These are phyloP conservation scores for Candida chilensis DNA, from an alignment of 805 yeast genomes.

Conservation along the genomic window DNA sequence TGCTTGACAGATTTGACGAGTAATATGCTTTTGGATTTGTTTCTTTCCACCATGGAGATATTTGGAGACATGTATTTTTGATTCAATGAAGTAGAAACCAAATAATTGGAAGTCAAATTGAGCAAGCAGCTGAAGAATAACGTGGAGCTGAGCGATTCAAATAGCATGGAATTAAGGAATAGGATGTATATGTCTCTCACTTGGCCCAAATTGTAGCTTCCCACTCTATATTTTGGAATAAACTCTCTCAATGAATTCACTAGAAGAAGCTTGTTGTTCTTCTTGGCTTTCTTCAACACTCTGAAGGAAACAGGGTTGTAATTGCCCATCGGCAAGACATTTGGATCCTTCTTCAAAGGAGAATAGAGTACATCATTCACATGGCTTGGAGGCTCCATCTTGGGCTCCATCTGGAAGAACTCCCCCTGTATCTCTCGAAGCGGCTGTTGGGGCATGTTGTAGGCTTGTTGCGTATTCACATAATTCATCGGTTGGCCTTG, in stretches of 20 bases:
- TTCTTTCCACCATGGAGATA: conserved; percentile 5
- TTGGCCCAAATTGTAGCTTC: not conserved
- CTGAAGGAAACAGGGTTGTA: too few relatives aligned
- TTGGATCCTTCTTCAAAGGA: too few relatives aligned
- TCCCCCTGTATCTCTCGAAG: too few relatives aligned
- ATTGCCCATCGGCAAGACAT: too few relatives aligned
- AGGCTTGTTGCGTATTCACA: too few relatives aligned
- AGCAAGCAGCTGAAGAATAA: conserved; percentile 25
- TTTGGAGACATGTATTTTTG: not conserved
- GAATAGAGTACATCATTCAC: too few relatives aligned
- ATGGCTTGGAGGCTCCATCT: too few relatives aligned
- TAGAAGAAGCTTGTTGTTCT: too few relatives aligned
- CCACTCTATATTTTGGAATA: not conserved
- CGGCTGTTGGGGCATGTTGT: too few relatives aligned
- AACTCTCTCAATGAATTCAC: not conserved
- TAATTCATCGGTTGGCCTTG: too few relatives aligned
- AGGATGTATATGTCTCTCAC: conserved; percentile 15
- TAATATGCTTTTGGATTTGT: conserved; percentile 13
- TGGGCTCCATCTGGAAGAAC: too few relatives aligned
- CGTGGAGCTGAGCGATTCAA: conserved; percentile 10
- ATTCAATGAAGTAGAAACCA: conserved; percentile 18
- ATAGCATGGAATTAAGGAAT: conserved; percentile 23
- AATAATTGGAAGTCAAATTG: conserved; percentile 27
- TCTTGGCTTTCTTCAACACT: too few relatives aligned
- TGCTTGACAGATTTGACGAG: conserved; percentile 22